These are phyloP conservation scores for Nectriaceae sp. DNA, from an alignment of 2,329 filamentous ascomycete genomes.

Conservation along the genomic window DNA sequence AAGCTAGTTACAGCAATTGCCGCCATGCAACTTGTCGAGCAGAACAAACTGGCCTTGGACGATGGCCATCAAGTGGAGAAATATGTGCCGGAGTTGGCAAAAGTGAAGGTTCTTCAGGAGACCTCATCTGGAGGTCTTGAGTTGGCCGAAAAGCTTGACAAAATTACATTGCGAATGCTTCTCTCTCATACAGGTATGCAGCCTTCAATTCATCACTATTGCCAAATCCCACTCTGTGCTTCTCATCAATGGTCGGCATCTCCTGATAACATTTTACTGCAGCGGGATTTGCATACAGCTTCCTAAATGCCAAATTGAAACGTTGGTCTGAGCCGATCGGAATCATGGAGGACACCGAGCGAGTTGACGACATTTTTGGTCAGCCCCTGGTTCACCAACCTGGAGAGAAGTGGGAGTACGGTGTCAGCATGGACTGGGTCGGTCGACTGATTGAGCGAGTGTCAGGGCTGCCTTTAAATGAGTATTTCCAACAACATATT, in stretches of 20 bases:
- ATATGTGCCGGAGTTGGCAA: neutral
- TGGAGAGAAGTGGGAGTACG: neutral
- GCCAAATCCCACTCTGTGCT: too few species aligned
- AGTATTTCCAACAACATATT: neutral
- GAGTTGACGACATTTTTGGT: neutral
- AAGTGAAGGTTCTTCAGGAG: neutral
- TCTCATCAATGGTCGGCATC: too few species aligned
- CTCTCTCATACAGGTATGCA: neutral
- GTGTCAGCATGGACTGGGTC: neutral
- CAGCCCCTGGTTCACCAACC: neutral
- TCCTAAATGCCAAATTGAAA: neutral
- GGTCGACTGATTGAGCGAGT: neutral
- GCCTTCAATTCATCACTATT: too few species aligned
- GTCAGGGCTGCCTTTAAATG: neutral
- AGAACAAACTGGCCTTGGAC: neutral
- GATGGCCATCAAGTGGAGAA: neutral
- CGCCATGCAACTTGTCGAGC: neutral
- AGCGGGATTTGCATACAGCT: neutral
- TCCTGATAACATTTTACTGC: too few species aligned
- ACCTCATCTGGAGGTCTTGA: neutral
- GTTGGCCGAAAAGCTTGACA: neutral
- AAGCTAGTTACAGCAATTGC: neutral
- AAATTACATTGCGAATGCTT: neutral
- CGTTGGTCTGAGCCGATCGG: neutral
- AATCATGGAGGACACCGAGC: neutral